Evolutionary conservation across 2,329 filamentous ascomycete genomes (phyloP).

Genomic region (Clonostachys rhizophaga): DNA sequence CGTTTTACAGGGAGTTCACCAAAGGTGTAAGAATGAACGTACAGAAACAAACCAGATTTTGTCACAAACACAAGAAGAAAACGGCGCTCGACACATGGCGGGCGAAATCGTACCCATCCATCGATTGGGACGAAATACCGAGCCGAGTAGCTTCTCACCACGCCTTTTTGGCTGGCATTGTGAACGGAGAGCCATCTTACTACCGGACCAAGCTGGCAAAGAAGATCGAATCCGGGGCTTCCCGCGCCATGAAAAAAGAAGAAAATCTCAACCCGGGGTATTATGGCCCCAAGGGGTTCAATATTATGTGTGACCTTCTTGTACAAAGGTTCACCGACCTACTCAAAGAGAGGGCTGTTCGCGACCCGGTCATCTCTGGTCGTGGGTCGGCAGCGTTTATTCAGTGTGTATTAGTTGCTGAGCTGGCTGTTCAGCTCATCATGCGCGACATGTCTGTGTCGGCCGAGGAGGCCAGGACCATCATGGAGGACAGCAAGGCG

Average conservation of each 20-base stretch:
- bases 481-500: constrained; percentile 62
- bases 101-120: constrained; percentile 59
- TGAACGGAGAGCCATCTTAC: constrained; percentile 54
- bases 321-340: constrained; percentile 53
- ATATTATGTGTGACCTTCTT: constrained; percentile 66
- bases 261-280: constrained; percentile 69
- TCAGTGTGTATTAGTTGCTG: constrained; percentile 73
- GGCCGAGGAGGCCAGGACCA: constrained; percentile 37
- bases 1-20: constrained; percentile 48
- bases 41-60: constrained; percentile 58
- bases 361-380: constrained; percentile 61
- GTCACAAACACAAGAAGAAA: constrained; percentile 53
- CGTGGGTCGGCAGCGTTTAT: constrained; percentile 66
- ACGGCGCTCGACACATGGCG: constrained; percentile 44
- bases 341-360: constrained; percentile 56
- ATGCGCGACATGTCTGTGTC: constrained; percentile 44
- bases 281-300: constrained; percentile 73
- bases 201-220: constrained; percentile 54
- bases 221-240: constrained; percentile 51
- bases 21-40: constrained; percentile 45
- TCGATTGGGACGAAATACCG: constrained; percentile 64
- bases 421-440: constrained; percentile 52
- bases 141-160: constrained; percentile 54
- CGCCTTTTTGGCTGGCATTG: constrained; percentile 48
- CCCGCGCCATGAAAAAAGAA: constrained; percentile 54